Percentiles rank a stretch among this genome's conserved stretches.
Conservation (phyloP, 768 basidiomycete species). For the Kwoniella pini region DNA sequence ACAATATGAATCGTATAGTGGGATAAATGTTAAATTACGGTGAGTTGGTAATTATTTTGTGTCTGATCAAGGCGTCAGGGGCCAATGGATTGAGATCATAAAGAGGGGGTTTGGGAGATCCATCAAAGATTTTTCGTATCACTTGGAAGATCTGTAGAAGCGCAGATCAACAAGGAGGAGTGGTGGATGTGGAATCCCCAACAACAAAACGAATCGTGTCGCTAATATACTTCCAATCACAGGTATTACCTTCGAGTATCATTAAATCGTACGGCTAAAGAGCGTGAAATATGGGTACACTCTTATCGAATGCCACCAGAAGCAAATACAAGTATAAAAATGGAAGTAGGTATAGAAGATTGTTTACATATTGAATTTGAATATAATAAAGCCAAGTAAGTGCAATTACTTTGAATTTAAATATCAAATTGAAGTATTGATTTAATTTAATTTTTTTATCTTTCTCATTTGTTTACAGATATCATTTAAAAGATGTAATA, state of each 20-base stretch:
- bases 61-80: too few relatives aligned
- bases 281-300: conserved; percentile 96
- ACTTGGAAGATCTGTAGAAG: too few relatives aligned
- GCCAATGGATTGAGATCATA: too few relatives aligned
- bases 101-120: too few relatives aligned
- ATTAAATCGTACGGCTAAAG: conserved; percentile 84
- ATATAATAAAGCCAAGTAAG: conserved; percentile 98
- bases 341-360: conserved; percentile 99
- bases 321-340: conserved; percentile 96
- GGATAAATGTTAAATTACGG: conserved; percentile 97
- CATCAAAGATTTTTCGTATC: too few relatives aligned
- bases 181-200: too few relatives aligned
- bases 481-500: conserved; percentile 97
- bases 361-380: conserved; percentile 99
- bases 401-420: conserved; percentile 22
- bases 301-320: conserved; percentile 98
- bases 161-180: too few relatives aligned
- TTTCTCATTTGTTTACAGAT: conserved; percentile 60
- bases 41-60: conserved; percentile 54
- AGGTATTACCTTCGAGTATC: conserved; percentile 93
- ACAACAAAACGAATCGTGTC: too few relatives aligned
- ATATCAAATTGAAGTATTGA: background rate
- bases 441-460: background rate
- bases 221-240: too few relatives aligned
- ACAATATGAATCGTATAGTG: conserved; percentile 96